A percentile compares a stretch with the other conserved stretches of the same genome.
Conservation (phyloP, 2,329 filamentous ascomycete genomes). For the Nemania serpens region DNA sequence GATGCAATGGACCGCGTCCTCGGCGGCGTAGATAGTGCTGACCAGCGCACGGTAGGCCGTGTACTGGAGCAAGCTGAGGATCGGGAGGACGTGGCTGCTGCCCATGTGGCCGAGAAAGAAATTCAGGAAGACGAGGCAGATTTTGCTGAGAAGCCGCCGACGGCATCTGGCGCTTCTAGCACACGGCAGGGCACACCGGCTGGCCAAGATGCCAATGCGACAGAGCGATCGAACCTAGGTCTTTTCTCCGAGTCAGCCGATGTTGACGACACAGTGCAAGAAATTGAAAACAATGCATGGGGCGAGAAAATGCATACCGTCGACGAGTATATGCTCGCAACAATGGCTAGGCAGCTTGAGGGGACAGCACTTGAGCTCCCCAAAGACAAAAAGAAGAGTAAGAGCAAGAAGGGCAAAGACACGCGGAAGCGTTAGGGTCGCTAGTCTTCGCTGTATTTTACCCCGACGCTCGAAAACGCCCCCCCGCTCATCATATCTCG, state of each 20-base stretch:
- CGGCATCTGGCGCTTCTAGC: conserved; percentile 55
- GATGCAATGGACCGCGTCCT: conserved; percentile 84
- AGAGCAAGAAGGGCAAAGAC: conserved; percentile 62
- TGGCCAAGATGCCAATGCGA: conserved; percentile 41
- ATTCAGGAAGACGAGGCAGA: conserved; percentile 85
- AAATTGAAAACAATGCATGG: conserved; percentile 63
- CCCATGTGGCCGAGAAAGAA: conserved; percentile 85
- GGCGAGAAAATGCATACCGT: conserved; percentile 63
- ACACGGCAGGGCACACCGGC: conserved; percentile 56
- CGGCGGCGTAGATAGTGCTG: conserved; percentile 65
- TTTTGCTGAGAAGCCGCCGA: conserved; percentile 69
- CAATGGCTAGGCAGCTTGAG: conserved; percentile 67
- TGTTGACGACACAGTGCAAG: conserved; percentile 41
- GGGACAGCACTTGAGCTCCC: conserved; percentile 65
- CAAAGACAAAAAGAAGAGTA: conserved; percentile 67
- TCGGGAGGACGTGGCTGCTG: conserved; percentile 86
- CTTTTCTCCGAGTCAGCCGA: conserved; percentile 46
- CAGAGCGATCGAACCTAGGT: conserved; percentile 45
- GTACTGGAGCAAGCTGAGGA: conserved; percentile 92
- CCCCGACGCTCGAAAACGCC: background rate
- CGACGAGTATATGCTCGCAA: conserved; percentile 75
- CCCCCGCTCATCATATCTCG: background rate
- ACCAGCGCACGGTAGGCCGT: conserved; percentile 66
- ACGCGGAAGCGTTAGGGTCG: conserved; percentile 53
- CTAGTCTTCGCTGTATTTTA: background rate